A percentile compares a stretch with the other conserved stretches of the same genome.
These are phyloP conservation scores for Penicillium waksmanii DNA, from an alignment of 495 filamentous ascomycete species.

Conservation along the genomic window DNA sequence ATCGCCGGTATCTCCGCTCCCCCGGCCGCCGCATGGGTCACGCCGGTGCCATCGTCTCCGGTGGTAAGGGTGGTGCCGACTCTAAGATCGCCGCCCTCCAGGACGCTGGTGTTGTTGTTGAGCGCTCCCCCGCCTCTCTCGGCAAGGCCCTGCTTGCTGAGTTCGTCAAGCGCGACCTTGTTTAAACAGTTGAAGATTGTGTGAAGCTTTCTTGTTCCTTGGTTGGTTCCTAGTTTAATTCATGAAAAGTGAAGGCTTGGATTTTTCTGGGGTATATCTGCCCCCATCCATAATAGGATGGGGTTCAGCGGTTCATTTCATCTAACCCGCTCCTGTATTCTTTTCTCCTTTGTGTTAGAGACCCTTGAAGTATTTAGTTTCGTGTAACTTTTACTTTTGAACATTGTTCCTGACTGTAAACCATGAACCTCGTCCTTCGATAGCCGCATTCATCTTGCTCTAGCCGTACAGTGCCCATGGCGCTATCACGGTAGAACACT, in stretches of 20 bases:
- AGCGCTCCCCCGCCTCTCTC: constrained; percentile 88
- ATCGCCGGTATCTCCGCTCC: constrained; percentile 98
- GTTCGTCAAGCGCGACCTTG: constrained; percentile 93
- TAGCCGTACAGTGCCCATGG: too few relatives aligned
- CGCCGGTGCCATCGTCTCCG: constrained; percentile 95
- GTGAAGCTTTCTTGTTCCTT: constrained; percentile 24
- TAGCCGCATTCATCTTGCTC: too few relatives aligned
- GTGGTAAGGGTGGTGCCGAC: constrained; percentile 95
- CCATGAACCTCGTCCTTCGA: background rate
- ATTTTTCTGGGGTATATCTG: constrained; percentile 28
- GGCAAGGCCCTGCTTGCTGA: constrained; percentile 92
- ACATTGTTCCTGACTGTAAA: constrained; percentile 2
- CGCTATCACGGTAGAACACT: too few relatives aligned
- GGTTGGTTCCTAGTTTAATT: constrained; percentile 21
- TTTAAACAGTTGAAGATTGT: constrained; percentile 57
- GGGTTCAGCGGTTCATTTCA: constrained; percentile 28
- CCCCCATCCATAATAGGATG: constrained; percentile 26
- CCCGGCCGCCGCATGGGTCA: constrained; percentile 98
- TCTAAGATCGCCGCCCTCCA: constrained; percentile 96
- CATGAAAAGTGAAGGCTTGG: constrained; percentile 15
- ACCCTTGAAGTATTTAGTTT: constrained; percentile 39
- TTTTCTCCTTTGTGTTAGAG: constrained; percentile 42
- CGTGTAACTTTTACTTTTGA: constrained; percentile 32
- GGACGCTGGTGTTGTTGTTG: constrained; percentile 90
- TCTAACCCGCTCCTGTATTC: constrained; percentile 34